These are phyloP conservation scores for Candida lessepsii DNA, from an alignment of 805 yeast species.

Conservation along the genomic window DNA sequence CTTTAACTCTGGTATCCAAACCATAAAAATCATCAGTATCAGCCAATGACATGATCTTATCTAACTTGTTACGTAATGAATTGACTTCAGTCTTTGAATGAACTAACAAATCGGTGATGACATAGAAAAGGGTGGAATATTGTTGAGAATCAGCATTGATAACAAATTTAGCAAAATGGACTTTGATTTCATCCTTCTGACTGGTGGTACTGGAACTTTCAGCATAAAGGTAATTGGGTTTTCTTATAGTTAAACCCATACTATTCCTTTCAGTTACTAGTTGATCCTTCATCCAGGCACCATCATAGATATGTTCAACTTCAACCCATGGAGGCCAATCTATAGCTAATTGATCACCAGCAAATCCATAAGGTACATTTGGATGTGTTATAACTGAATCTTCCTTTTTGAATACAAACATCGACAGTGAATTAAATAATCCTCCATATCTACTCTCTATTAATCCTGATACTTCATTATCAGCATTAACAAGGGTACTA, in stretches of 20 bases:
- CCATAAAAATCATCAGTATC: conserved; percentile 38
- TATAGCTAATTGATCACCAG: conserved; percentile 53
- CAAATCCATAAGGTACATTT: conserved; percentile 43
- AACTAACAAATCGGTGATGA: conserved; percentile 35
- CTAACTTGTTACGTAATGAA: conserved; percentile 36
- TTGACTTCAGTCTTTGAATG: conserved; percentile 28
- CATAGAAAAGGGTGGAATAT: conserved; percentile 35
- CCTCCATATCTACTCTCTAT: conserved; percentile 60
- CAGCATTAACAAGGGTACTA: conserved; percentile 32
- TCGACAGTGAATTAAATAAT: conserved; percentile 53
- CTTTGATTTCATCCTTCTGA: conserved; percentile 29
- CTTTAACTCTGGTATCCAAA: conserved; percentile 26
- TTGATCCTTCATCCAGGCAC: conserved; percentile 28
- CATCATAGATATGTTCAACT: conserved; percentile 60
- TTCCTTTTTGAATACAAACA: conserved; percentile 48
- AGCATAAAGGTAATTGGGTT: conserved; percentile 53
- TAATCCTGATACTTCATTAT: conserved; percentile 33
- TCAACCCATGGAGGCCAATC: conserved; percentile 93
- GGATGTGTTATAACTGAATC: conserved; percentile 27
- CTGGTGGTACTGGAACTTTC: conserved; percentile 17
- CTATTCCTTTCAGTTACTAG: conserved; percentile 35
- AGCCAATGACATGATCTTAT: conserved; percentile 37
- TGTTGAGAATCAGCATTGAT: conserved; percentile 39
- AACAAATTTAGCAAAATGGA: conserved; percentile 38
- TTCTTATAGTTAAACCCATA: conserved; percentile 44